Percentiles rank a stretch among this genome's conserved stretches.
Conservation (phyloP, 768 basidiomycete species). For the Lactarius akahatsu region DNA sequence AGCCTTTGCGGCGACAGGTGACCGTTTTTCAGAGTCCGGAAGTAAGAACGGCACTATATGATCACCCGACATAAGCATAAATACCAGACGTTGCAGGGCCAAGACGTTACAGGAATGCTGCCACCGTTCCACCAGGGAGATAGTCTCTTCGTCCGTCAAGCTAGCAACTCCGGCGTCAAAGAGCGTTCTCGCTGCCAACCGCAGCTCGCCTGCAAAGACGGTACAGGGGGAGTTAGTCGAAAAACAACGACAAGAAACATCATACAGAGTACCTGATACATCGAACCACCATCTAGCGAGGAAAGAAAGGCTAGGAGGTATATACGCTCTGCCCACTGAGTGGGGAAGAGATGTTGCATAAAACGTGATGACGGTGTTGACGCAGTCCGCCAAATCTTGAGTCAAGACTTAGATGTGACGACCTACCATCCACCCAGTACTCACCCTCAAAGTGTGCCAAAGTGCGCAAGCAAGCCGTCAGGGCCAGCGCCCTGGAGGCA, state of each 20-base stretch:
- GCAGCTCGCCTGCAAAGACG: conserved; percentile 57
- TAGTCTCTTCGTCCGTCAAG: conserved; percentile 66
- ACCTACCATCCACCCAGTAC: conserved; percentile 9
- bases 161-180: conserved; percentile 74
- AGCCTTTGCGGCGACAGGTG: conserved; percentile 59
- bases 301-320: conserved; percentile 67
- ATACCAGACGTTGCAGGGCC: conserved; percentile 13
- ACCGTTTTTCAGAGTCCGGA: conserved; percentile 59
- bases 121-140: conserved; percentile 57
- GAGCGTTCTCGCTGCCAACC: conserved; percentile 70
- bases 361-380: conserved; percentile 74
- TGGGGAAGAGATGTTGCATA: conserved; percentile 72
- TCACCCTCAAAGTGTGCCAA: conserved; percentile 71
- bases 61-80: conserved; percentile 14
- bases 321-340: conserved; percentile 58
- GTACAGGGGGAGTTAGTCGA: conserved; percentile 13
- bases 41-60: conserved; percentile 59
- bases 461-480: conserved; percentile 64
- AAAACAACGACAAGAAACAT: neutral
- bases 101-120: conserved; percentile 55
- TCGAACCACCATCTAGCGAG: conserved; percentile 78
- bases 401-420: conserved; percentile 4
- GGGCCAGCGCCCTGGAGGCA: conserved; percentile 64
- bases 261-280: conserved; percentile 53
- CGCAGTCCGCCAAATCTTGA: conserved; percentile 64